Evolutionary conservation across 2,329 filamentous ascomycete species (phyloP).

Genomic region (Hirsutella rhossiliensis): DNA sequence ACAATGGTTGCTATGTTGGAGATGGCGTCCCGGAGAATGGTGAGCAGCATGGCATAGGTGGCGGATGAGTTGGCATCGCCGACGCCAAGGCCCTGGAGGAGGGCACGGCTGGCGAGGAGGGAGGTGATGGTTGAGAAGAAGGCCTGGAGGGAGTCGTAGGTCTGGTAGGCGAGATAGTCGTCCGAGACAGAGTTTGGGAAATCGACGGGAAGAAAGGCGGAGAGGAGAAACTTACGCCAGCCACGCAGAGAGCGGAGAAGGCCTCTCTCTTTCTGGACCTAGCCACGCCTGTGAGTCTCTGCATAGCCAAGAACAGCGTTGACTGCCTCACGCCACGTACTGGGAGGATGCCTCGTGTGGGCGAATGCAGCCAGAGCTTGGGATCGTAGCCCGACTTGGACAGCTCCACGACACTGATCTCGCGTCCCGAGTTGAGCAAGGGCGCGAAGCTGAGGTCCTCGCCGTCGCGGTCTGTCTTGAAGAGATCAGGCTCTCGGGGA

Average conservation of each 20-base stretch:
- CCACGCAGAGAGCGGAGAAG: constrained; percentile 15
- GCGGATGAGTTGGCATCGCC: constrained; percentile 69
- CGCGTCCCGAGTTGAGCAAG: constrained; percentile 11
- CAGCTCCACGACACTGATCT: constrained; percentile 21
- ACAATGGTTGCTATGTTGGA: constrained; percentile 75
- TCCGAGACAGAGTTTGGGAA: constrained; percentile 76
- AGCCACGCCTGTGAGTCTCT: neutral
- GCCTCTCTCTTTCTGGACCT: constrained; percentile 8
- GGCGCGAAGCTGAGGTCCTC: constrained; percentile 9
- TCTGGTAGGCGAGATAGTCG: constrained; percentile 68
- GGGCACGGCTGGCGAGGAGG: constrained; percentile 68
- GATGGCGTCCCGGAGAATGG: constrained; percentile 70
- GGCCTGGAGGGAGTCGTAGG: constrained; percentile 67
- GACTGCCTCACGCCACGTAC: too few species aligned
- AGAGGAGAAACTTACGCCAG: constrained; percentile 33
- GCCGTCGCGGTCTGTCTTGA: neutral
- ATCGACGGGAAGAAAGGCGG: constrained; percentile 77
- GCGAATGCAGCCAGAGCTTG: constrained; percentile 20
- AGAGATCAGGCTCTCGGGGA: neutral
- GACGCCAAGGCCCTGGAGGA: constrained; percentile 70
- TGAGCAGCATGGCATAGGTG: constrained; percentile 70
- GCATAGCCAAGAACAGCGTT: too few species aligned
- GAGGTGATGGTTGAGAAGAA: constrained; percentile 75
- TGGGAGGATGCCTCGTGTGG: constrained; percentile 12
- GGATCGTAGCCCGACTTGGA: constrained; percentile 24